These are phyloP conservation scores for Esteya vermicola DNA, from an alignment of 2,329 filamentous ascomycete species.

Conservation along the genomic window DNA sequence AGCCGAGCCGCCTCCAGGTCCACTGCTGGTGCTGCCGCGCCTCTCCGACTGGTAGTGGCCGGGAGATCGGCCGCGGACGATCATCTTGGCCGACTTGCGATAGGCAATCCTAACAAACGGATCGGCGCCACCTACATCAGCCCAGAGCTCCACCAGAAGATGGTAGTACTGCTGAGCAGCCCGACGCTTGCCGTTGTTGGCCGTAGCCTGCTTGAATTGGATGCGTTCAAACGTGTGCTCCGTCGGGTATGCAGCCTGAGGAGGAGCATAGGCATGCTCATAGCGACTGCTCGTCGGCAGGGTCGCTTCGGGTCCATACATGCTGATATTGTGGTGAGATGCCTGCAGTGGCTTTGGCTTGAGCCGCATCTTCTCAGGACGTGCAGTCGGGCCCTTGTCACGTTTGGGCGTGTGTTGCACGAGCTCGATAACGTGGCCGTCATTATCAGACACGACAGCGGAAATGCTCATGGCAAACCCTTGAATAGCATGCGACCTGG, in stretches of 20 bases:
- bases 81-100: slow-evolving; percentile 64
- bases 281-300: slow-evolving; percentile 18
- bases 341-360: slow-evolving; percentile 48
- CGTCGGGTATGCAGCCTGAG: slow-evolving; percentile 25
- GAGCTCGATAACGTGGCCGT: slow-evolving; percentile 64
- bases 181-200: slow-evolving; percentile 82
- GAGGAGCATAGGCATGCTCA: slow-evolving; percentile 26
- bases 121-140: slow-evolving; percentile 42
- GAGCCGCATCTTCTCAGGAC: slow-evolving; percentile 55
- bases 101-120: slow-evolving; percentile 59
- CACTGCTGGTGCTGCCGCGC: slow-evolving; percentile 54
- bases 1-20: slow-evolving; percentile 49
- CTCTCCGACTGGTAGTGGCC: slow-evolving; percentile 66
- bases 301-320: slow-evolving; percentile 21
- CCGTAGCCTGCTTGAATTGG: slow-evolving; percentile 87
- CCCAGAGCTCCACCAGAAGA: slow-evolving; percentile 73
- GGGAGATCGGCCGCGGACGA: slow-evolving; percentile 72
- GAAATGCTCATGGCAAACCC: slow-evolving; percentile 76
- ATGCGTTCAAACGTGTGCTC: slow-evolving; percentile 71
- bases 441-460: slow-evolving; percentile 64
- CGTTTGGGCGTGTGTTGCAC: slow-evolving; percentile 87
- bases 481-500: slow-evolving; percentile 49
- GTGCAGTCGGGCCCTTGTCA: slow-evolving; percentile 71
- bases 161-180: slow-evolving; percentile 90
- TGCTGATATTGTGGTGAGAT: slow-evolving; percentile 26